These are phyloP conservation scores for Moesziomyces sp. DNA, from an alignment of 1,284 basidiomycete species.

Conservation along the genomic window DNA sequence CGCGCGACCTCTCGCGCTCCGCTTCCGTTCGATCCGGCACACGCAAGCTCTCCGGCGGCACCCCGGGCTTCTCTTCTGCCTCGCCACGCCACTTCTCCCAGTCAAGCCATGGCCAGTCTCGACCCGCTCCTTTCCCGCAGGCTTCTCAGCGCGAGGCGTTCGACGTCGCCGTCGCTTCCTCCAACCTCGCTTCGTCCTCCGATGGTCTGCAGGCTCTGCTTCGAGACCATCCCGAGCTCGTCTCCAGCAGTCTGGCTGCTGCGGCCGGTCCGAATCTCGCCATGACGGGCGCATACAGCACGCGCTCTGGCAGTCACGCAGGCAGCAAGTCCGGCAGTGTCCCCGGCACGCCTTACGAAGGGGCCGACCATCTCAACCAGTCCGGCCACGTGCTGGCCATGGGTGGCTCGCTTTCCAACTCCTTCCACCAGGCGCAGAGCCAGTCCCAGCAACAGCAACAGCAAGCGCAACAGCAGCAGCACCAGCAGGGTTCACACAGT, in stretches of 20 bases:
- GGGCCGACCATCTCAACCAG: constrained; percentile 9
- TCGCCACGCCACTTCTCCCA: constrained; percentile 49
- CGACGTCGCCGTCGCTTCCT: constrained; percentile 56
- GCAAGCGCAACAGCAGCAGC: constrained; percentile 9
- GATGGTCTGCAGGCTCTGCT: constrained; percentile 64
- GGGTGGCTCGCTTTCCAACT: constrained; percentile 44
- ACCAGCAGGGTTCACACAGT: constrained; percentile 16
- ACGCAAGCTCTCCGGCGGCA: constrained; percentile 26
- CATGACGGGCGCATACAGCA: constrained; percentile 40
- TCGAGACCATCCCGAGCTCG: constrained; percentile 65
- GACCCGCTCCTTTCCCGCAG: constrained; percentile 56
- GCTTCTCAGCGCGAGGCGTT: constrained; percentile 52
- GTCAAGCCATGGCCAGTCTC: constrained; percentile 33
- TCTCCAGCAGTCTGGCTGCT: constrained; percentile 57
- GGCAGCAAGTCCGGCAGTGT: constrained; percentile 44
- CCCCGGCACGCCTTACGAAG: constrained; percentile 41
- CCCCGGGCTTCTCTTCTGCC: constrained; percentile 33
- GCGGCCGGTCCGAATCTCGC: constrained; percentile 58
- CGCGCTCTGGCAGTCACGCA: constrained; percentile 32
- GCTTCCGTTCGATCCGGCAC: constrained; percentile 23
- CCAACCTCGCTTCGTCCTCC: constrained; percentile 53
- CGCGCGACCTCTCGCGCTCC: constrained; percentile 28
- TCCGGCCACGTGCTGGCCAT: constrained; percentile 17
- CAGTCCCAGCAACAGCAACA: constrained; percentile 31
- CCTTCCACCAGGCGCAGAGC: constrained; percentile 28